Percentiles rank a stretch among this genome's conserved stretches.
Conservation (phyloP, 306 rosid genomes). For the Acacia confusa region DNA sequence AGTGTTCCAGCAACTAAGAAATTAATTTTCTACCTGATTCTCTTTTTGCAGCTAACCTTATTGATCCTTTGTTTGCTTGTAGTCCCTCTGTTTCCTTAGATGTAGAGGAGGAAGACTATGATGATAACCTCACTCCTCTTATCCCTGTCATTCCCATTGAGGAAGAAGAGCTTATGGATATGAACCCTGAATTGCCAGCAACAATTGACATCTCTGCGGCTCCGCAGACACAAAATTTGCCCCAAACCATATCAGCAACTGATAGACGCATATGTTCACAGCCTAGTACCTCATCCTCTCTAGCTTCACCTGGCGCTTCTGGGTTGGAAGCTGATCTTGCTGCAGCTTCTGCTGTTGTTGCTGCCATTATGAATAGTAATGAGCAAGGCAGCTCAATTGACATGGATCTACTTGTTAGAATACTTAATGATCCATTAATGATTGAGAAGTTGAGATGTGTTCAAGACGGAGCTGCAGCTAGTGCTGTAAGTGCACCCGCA, state of each 20-base stretch:
- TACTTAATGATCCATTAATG: conserved; percentile 63
- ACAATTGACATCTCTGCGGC: conserved; percentile 17
- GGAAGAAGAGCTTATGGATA: conserved; percentile 45
- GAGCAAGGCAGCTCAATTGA: conserved; percentile 62
- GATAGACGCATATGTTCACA: conserved; percentile 21
- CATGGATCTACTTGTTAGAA: conserved; percentile 54
- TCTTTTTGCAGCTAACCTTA: conserved; percentile 9
- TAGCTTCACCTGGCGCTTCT: conserved; percentile 21
- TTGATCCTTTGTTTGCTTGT: neutral
- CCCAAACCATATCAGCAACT: conserved; percentile 15
- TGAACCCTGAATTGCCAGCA: conserved; percentile 23
- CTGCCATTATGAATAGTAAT: conserved; percentile 44
- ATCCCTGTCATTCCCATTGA: conserved; percentile 61
- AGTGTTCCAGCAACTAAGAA: conserved; percentile 9
- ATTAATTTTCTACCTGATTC: neutral
- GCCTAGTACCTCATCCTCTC: conserved; percentile 7
- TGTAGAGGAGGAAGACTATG: conserved; percentile 42
- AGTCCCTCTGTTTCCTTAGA: conserved; percentile 58
- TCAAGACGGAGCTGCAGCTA: conserved; percentile 21
- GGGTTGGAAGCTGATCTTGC: conserved; percentile 43
- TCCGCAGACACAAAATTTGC: conserved; percentile 23
- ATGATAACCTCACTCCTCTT: conserved; percentile 55
- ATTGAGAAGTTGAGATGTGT: conserved; percentile 49
- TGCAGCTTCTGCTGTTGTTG: conserved; percentile 49
- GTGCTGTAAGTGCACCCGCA: conserved; percentile 24